Base-by-base conservation (phyloP, 2,329 filamentous ascomycete species). In the Cordyceps cateniannulata region DNA sequence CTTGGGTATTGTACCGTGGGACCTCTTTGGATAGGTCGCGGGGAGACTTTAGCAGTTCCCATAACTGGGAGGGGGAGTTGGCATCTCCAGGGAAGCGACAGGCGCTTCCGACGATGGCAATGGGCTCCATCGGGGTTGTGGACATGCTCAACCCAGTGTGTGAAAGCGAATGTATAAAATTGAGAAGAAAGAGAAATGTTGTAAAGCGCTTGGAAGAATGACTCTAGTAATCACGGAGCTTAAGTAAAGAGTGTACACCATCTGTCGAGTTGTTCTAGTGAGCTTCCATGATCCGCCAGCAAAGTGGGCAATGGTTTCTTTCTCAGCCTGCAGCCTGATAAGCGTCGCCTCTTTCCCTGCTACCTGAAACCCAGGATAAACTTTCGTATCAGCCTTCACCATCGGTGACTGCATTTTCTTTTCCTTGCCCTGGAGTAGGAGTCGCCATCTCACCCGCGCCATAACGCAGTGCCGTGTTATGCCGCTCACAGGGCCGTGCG, bases 1-100 rank as follows among this genome's bases (percentile, higher is more conserved):
- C 54, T 9, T 55, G 5, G 64, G 56, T 12, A 63, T 65, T 62
- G 52, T 70, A 71, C 2, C 68, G 65, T 12, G 64, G 60, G 20
- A 71, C 65, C 25, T 69, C 61, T 50, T 61, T 63, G 18, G 61
- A 55, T 3, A 72, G 62, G 50, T 70, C 68, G 22, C 63, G 61
- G 7, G 63, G 63, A n/a, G 42, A 6, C 10, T 22, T 47, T 1
- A 64, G 29, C 1, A 64, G 25, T 7, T 63, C 60, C 63, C 63
- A 64, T 3, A 64, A 49, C 25, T n/a, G 16, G 2, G 63, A 64
- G 4, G 62, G 62, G 5, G 38, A 56, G 7, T 49, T 58, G 8
- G 40, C 59, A 8, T 53, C 35, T 24, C 63, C 63, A 1, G 62
- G 62, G 22, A 64, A 64, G 2, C 63, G 63, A 42, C 59, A 63